These are phyloP conservation scores for Colletotrichum magnum DNA, from an alignment of 2,329 filamentous ascomycete genomes.

Conservation along the genomic window DNA sequence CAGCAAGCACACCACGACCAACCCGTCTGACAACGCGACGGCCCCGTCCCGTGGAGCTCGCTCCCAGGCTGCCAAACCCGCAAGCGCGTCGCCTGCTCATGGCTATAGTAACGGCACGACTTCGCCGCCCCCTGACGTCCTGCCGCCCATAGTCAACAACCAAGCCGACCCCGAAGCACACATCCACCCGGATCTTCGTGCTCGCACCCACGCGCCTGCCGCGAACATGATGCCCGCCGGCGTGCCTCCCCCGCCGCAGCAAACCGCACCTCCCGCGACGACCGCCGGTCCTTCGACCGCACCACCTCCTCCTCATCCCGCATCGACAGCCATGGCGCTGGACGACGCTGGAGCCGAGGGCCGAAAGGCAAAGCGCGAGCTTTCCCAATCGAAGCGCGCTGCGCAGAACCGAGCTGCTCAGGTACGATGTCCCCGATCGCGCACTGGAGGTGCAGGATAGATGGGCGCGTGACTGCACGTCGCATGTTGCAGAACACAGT, in stretches of 20 bases:
- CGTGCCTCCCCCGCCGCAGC: slow-evolving; percentile 39
- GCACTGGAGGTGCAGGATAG: slow-evolving; percentile 5
- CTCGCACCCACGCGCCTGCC: slow-evolving; percentile 44
- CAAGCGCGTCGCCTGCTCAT: slow-evolving; percentile 55
- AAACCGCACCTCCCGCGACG: slow-evolving; percentile 26
- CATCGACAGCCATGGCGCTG: slow-evolving; percentile 45
- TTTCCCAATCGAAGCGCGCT: slow-evolving; percentile 95
- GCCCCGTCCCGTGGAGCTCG: slow-evolving; percentile 43
- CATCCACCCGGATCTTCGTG: slow-evolving; percentile 65
- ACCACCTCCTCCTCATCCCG: slow-evolving; percentile 47
- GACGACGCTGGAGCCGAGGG: slow-evolving; percentile 63
- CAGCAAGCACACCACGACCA: slow-evolving; percentile 54
- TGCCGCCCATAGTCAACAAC: slow-evolving; percentile 50
- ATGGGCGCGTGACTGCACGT: slow-evolving; percentile 17
- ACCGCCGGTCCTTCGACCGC: slow-evolving; percentile 45
- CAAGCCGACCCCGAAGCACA: slow-evolving; percentile 59
- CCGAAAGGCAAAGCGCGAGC: slow-evolving; percentile 87
- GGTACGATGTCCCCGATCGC: slow-evolving; percentile 64
- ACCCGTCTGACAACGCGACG: slow-evolving; percentile 48
- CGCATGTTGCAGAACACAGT: slow-evolving; percentile 10
- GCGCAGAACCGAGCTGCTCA: slow-evolving; percentile 97
- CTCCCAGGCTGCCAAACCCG: slow-evolving; percentile 49
- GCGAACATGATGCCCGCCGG: slow-evolving; percentile 52
- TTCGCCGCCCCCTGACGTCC: slow-evolving; percentile 52
- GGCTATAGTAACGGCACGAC: slow-evolving; percentile 58